Percentiles rank a stretch among this genome's conserved stretches.
These are phyloP conservation scores for Neurospora sp. DNA, from an alignment of 495 filamentous ascomycete species.

Conservation along the genomic window DNA sequence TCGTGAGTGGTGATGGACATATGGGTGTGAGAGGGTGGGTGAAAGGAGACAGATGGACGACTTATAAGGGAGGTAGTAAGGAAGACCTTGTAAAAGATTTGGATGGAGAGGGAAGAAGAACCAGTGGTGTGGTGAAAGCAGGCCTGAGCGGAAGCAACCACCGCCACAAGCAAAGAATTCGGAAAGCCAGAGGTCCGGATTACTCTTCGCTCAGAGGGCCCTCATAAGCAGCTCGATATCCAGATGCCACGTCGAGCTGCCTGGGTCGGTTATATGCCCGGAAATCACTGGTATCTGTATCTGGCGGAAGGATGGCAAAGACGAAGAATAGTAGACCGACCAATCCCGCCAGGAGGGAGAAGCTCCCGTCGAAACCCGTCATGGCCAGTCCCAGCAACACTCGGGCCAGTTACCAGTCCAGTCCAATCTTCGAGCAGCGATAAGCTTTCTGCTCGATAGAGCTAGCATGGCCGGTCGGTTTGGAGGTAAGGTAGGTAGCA, in stretches of 20 bases:
- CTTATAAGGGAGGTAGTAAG: not conserved
- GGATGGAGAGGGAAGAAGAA: not conserved
- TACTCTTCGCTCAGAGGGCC: not conserved
- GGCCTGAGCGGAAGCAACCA: not conserved
- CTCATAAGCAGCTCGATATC: not conserved
- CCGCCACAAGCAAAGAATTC: not conserved
- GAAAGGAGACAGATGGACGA: not conserved
- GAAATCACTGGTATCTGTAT: not conserved
- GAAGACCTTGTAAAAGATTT: not conserved
- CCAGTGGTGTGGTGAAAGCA: not conserved
- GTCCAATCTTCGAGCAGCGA: not conserved
- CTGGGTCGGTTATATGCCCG: not conserved
- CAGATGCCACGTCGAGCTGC: not conserved
- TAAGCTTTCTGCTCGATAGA: not conserved
- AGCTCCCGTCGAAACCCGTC: not conserved
- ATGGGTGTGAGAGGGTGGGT: too few species aligned
- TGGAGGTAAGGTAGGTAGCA: not conserved
- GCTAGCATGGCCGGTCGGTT: not conserved
- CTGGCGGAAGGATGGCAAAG: not conserved
- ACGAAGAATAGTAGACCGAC: not conserved
- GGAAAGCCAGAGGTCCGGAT: not conserved
- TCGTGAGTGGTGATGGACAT: too few species aligned
- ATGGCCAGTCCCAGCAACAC: not conserved
- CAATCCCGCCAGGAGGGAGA: not conserved
- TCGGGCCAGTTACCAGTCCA: not conserved